phyloP scores from a whole-genome alignment of 306 rosid genomes.

The Gastrolobium bilobum region DNA sequence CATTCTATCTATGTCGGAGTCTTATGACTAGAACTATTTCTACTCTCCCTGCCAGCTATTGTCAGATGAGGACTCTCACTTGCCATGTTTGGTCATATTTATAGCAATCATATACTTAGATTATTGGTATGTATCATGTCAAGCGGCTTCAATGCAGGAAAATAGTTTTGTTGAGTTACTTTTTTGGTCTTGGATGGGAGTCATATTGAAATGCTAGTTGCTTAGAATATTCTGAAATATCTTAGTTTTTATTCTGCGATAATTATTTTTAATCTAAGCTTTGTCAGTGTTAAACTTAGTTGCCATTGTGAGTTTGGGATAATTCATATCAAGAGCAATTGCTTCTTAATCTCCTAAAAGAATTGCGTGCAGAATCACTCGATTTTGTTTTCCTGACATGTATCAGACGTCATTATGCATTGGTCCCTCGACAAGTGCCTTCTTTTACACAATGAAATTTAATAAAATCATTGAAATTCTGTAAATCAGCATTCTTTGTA shows the following conservation, averaged over 20 bases:
- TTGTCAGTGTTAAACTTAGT: constrained; percentile 6
- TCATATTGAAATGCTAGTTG: constrained; percentile 10
- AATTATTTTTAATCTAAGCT: constrained; percentile 6
- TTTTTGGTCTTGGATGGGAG: neutral
- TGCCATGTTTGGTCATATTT: constrained; percentile 14
- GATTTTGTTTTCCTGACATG: neutral
- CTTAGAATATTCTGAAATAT: neutral
- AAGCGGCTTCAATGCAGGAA: constrained; percentile 29
- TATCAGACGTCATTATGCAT: neutral
- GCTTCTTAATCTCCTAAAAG: neutral
- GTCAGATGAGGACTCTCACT: constrained; percentile 29
- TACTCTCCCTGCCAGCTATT: constrained; percentile 20
- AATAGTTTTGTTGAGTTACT: neutral
- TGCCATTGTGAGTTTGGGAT: constrained; percentile 4
- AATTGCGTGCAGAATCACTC: neutral
- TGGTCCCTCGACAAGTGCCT: neutral
- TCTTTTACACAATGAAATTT: neutral
- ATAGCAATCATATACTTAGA: constrained; percentile 30
- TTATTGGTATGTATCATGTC: constrained; percentile 33
- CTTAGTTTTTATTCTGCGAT: constrained; percentile 11
- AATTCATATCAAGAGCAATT: constrained; percentile 18
- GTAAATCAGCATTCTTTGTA: neutral
- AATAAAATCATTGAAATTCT: constrained; percentile 2
- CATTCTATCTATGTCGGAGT: constrained; percentile 16
- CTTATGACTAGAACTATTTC: neutral